These are phyloP conservation scores for Brasilioporus rufonigricans DNA, from an alignment of 768 basidiomycete genomes.

Conservation along the genomic window DNA sequence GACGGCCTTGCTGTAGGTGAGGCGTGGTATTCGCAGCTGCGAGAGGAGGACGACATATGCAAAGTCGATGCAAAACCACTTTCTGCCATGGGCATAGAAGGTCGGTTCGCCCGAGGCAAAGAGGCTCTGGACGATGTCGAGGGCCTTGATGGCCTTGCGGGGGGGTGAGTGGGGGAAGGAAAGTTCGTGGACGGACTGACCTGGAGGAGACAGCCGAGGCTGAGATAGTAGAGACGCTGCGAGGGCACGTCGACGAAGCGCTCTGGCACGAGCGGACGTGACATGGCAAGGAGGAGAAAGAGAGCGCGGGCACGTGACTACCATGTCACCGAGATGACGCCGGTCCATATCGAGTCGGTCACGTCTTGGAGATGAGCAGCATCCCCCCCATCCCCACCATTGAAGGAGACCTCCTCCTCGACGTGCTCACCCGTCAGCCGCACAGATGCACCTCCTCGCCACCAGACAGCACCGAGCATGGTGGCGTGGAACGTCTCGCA, in stretches of 20 bases:
- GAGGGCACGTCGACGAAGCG: conserved; percentile 72
- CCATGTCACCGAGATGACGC: background rate
- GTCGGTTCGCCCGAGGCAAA: conserved; percentile 43
- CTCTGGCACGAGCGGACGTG: conserved; percentile 65
- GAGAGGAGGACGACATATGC: conserved; percentile 55
- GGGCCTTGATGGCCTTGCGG: conserved; percentile 66
- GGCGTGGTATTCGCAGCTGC: conserved; percentile 69
- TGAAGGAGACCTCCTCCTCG: conserved; percentile 55
- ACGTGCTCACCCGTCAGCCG: conserved; percentile 54
- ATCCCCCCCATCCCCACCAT: conserved; percentile 54
- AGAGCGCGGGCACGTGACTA: conserved; percentile 16
- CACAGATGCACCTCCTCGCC: conserved; percentile 28
- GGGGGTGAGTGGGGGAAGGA: background rate
- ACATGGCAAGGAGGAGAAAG: conserved; percentile 13
- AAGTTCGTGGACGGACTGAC: conserved; percentile 36
- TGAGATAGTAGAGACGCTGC: conserved; percentile 75
- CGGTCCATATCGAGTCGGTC: conserved; percentile 5
- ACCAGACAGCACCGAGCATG: conserved; percentile 46
- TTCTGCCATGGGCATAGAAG: conserved; percentile 49
- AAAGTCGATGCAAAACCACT: conserved; percentile 75
- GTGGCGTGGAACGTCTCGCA: conserved; percentile 58
- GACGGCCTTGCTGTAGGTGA: conserved; percentile 63
- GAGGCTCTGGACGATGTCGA: conserved; percentile 62
- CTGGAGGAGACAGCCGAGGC: conserved; percentile 74
- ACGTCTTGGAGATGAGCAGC: conserved; percentile 24